Base-by-base conservation (phyloP, 305 asterid genomes). In the Ilex paraguariensis region DNA sequence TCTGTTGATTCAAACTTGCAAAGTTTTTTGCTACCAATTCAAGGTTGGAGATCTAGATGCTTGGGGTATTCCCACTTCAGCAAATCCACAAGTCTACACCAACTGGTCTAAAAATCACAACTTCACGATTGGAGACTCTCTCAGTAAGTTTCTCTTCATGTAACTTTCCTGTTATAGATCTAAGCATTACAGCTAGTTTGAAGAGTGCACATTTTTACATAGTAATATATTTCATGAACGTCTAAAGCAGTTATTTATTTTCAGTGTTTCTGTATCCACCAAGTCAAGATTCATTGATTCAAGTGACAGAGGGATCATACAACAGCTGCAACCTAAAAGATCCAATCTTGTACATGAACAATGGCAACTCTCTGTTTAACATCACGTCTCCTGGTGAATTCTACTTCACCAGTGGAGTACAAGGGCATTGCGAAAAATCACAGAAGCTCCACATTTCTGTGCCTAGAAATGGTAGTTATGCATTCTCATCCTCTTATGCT, bases 251-350 rank as follows among this genome's bases (percentile, higher is more conserved):
- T 52, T 33, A 14, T 5, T 52, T 65, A 57, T 58, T 10, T 77
- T 82, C 90, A 90, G 98, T 90, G 70, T 90, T 92, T 76, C 71
- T 92, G 78, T 89, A 84, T 77, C 97, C 98, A 8, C 98, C 97
- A 9, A 90, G 96, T 70, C 81, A 87, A 74, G 98, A 92, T 68
- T 90, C 98, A 13, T 82, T 90, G 59, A 77, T 92, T 71, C 96
- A 84, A 53, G 94, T 92, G 31, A 81, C 86, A 6, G 63, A 70
- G 30, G 82, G 75, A 21, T 68, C 87, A 36, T 92, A 68, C 85
- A 65, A 71, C 13, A 67, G 61, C 75, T 92, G 98, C 82, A 75
- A 82, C 84, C 59, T 79, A 10, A 82, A 81, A 69, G 82, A 85
- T 79, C 97, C 98, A 54, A 82, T 92, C 70, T 62, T 90, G 82